These are phyloP conservation scores for Orbilia quercus DNA, from an alignment of 2,329 filamentous ascomycete species.

Conservation along the genomic window DNA sequence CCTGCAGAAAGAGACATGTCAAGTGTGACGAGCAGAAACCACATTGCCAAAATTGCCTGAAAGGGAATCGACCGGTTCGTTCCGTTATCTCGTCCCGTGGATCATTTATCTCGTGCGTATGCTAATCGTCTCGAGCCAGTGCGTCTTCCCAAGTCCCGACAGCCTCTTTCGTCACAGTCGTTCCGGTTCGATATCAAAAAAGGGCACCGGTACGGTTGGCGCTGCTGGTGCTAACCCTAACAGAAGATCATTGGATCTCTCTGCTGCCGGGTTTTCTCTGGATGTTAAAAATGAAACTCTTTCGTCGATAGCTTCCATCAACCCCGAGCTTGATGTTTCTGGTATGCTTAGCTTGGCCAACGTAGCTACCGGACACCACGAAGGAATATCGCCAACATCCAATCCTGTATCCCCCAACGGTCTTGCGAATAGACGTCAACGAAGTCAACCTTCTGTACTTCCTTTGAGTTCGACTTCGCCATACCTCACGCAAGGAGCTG, in stretches of 20 bases:
- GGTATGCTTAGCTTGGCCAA: slow-evolving; percentile 54
- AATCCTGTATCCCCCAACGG: slow-evolving; percentile 50
- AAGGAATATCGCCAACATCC: slow-evolving; percentile 54
- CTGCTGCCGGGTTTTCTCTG: slow-evolving; percentile 47
- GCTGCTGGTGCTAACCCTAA: slow-evolving; percentile 40
- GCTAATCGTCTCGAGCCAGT: slow-evolving; percentile 36
- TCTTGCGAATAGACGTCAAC: slow-evolving; percentile 48
- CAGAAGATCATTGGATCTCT: slow-evolving; percentile 47
- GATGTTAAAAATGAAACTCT: slow-evolving; percentile 47
- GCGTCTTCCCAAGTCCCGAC: slow-evolving; percentile 54
- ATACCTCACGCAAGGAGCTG: slow-evolving; percentile 36
- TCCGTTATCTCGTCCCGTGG: slow-evolving; percentile 42
- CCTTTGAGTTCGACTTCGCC: slow-evolving; percentile 41
- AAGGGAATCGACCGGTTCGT: slow-evolving; percentile 55
- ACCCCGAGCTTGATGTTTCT: slow-evolving; percentile 54
- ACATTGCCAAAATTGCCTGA: slow-evolving; percentile 59
- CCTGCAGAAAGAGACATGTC: slow-evolving; percentile 59
- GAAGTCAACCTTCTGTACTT: slow-evolving; percentile 42
- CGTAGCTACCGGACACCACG: slow-evolving; percentile 53
- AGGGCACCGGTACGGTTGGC: slow-evolving; percentile 34
- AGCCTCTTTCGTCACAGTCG: slow-evolving; percentile 58
- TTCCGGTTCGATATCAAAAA: slow-evolving; percentile 58
- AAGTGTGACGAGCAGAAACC: slow-evolving; percentile 61
- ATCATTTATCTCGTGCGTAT: slow-evolving; percentile 29
- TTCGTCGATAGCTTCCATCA: slow-evolving; percentile 49